Base-by-base conservation (phyloP, 768 basidiomycete species). In the Coprinopsis cinerea region DNA sequence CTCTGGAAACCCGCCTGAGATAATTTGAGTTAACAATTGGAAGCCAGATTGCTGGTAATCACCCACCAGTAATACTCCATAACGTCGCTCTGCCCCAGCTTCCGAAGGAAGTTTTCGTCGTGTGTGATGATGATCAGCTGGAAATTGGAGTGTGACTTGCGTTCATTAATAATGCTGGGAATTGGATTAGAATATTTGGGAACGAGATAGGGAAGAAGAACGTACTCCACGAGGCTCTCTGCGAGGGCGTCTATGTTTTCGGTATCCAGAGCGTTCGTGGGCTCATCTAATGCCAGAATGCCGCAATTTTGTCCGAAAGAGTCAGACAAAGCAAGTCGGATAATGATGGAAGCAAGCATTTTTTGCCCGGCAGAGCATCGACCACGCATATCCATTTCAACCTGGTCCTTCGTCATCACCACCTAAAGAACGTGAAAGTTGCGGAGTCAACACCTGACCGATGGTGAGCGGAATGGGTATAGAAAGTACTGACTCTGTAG, bases 361-460 rank as follows among this genome's bases (percentile, higher is more conserved):
- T 99, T 99, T 69, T 99, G 96, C 0, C 96, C 96, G 1, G 96
- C 96, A 14, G 90, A 93, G 68, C 96, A 99, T 55, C 96, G 82
- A 22, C 96, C 96, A 49, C 96, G 84, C 96, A 99, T 99, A 67
- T 98, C 96, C 89, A 99, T 93, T 67, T 98, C 95, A 5, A 97
- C 94, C 60, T 93, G 88, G 64, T 97, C 94, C 71, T 99, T 99
- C 46, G 88, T 91, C 95, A 99, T 98, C 56, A 98, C 95, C 51
- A 97, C 92, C 92, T 95, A 25, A 43, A 17, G 41, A 25, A 24
- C 11, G 6, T 6, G 36, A 17, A 9, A 39, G 17, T 11, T 10
- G 6, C 11, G 10, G 7, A 39, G 6, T 18, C 6, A 39, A 18
- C 36, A 39, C 17, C 11, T 9, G 36, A 17, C 17, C 17, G 18